Evolutionary conservation across 306 rosid species (phyloP).

Genomic region (Quercus alba): DNA sequence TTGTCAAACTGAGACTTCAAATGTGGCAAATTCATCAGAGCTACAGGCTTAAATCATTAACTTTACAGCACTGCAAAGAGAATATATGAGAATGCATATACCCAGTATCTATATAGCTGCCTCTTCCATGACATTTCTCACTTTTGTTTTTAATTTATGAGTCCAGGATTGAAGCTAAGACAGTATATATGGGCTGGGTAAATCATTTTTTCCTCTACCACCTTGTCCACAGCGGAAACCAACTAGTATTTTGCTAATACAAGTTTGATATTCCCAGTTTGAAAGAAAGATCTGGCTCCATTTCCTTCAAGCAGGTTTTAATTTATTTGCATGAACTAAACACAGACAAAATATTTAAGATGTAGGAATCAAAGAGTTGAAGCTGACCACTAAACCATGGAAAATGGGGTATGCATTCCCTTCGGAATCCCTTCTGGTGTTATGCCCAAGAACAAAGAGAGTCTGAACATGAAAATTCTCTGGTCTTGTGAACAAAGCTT

Average conservation of each 20-base stretch:
- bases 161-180: not conserved
- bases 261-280: not conserved
- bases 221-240: too few relatives aligned
- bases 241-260: too few relatives aligned
- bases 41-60: not conserved
- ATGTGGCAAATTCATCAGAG: not conserved
- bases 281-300: not conserved
- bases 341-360: not conserved
- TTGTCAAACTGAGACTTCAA: not conserved
- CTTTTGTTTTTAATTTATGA: not conserved
- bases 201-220: too few relatives aligned
- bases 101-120: not conserved
- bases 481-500: constrained; percentile 46
- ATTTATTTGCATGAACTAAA: constrained; percentile 12
- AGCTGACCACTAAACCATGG: constrained; percentile 71
- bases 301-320: not conserved
- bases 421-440: constrained; percentile 59
- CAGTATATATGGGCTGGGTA: too few relatives aligned
- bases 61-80: not conserved
- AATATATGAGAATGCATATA: not conserved
- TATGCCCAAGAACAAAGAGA: constrained; percentile 73
- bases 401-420: constrained; percentile 59
- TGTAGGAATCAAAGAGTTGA: constrained; percentile 17
- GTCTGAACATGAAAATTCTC: constrained; percentile 77
- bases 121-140: not conserved